Conservation (phyloP, 805 yeast genomes). For the Teunomyces gatunensis region DNA sequence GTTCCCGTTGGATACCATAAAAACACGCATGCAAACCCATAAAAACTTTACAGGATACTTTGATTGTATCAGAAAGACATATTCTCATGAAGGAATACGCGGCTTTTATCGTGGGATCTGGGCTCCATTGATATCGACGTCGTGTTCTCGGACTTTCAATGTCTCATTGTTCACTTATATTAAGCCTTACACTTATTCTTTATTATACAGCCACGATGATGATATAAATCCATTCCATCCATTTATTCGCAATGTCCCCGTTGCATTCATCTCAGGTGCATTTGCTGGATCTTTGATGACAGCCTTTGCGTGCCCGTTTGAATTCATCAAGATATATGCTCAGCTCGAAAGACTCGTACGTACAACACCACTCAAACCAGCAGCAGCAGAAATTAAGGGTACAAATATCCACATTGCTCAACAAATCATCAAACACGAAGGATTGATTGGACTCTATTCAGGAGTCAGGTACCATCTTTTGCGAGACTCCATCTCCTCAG, state of each 20-base stretch:
- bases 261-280: slow-evolving; percentile 56
- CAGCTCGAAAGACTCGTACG: slow-evolving; percentile 59
- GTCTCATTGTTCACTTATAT: slow-evolving; percentile 60
- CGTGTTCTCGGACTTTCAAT: slow-evolving; percentile 61
- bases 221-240: slow-evolving; percentile 33
- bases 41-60: slow-evolving; percentile 50
- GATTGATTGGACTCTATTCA: slow-evolving; percentile 63
- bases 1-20: slow-evolving; percentile 82
- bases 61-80: slow-evolving; percentile 57
- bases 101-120: slow-evolving; percentile 77
- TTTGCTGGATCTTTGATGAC: slow-evolving; percentile 66
- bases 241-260: slow-evolving; percentile 38
- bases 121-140: slow-evolving; percentile 69
- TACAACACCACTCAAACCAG: slow-evolving; percentile 9
- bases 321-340: slow-evolving; percentile 76
- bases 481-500: slow-evolving; percentile 71
- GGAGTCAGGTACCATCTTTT: slow-evolving; percentile 67
- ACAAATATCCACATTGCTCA: slow-evolving; percentile 43
- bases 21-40: slow-evolving; percentile 83
- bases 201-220: slow-evolving; percentile 10
- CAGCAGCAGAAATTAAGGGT: slow-evolving; percentile 6
- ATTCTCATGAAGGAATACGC: slow-evolving; percentile 56
- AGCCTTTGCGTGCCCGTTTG: slow-evolving; percentile 77
- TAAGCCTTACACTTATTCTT: slow-evolving; percentile 39
- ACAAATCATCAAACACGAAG: slow-evolving; percentile 57